phyloP scores from a whole-genome alignment of 2,329 filamentous ascomycete genomes.

The Cylindrodendrum hubeiense region DNA sequence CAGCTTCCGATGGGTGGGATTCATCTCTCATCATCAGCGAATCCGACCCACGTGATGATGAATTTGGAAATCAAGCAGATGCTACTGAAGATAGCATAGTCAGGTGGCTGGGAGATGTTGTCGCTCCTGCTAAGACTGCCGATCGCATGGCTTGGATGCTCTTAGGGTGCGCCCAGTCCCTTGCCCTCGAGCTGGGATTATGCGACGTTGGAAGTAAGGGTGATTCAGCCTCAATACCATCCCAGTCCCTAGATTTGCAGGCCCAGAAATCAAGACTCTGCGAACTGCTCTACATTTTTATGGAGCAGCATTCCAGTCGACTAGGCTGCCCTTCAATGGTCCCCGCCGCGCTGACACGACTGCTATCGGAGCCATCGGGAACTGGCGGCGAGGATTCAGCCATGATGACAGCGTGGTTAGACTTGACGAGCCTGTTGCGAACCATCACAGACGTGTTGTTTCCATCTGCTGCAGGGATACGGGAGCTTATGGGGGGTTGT shows the following conservation, averaged over 20 bases:
- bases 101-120: slow-evolving; percentile 64
- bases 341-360: slow-evolving; percentile 9
- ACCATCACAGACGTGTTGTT: slow-evolving; percentile 43
- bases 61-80: slow-evolving; percentile 28
- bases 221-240: not conserved
- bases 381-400: not conserved
- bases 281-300: slow-evolving; percentile 25
- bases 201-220: slow-evolving; percentile 16
- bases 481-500: slow-evolving; percentile 3
- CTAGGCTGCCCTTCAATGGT: slow-evolving; percentile 30
- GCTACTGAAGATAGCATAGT: slow-evolving; percentile 1
- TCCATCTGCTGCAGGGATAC: slow-evolving; percentile 55
- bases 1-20: slow-evolving; percentile 66
- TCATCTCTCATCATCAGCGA: slow-evolving; percentile 60
- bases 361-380: slow-evolving; percentile 5
- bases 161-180: slow-evolving; percentile 53
- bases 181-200: slow-evolving; percentile 30
- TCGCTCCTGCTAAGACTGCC: slow-evolving; percentile 64
- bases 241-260: not conserved
- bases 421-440: slow-evolving; percentile 23
- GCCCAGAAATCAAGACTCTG: slow-evolving; percentile 14
- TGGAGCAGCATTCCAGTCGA: slow-evolving; percentile 30
- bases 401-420: slow-evolving; percentile 23
- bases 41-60: slow-evolving; percentile 48
- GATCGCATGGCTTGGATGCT: slow-evolving; percentile 71